These are phyloP conservation scores for Silybum marianum DNA, from an alignment of 129 eudicot genomes.

Conservation along the genomic window DNA sequence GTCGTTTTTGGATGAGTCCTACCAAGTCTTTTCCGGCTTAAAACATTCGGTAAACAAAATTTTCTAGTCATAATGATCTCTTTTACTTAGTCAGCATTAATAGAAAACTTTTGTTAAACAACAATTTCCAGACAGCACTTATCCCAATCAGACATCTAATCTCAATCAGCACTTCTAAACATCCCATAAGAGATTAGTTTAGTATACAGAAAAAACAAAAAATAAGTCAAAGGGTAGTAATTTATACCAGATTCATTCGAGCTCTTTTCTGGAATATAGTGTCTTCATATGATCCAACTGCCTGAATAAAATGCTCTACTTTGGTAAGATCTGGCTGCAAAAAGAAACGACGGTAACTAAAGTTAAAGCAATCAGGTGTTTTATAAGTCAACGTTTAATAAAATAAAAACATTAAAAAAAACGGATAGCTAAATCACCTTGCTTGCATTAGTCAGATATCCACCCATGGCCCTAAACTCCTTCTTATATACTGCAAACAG, in stretches of 20 bases:
- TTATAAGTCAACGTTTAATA: not conserved
- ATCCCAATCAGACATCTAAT: not conserved
- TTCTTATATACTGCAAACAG: constrained; percentile 90
- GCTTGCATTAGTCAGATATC: constrained; percentile 88
- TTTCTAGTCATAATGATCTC: not conserved
- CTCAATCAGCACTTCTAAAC: not conserved
- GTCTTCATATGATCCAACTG: constrained; percentile 88
- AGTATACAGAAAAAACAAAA: not conserved
- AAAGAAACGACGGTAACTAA: constrained; percentile 18
- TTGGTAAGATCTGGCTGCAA: constrained; percentile 72
- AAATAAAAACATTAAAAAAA: not conserved
- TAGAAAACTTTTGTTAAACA: not conserved
- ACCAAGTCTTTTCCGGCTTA: not conserved
- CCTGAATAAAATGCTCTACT: constrained; percentile 94
- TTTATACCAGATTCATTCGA: constrained; percentile 61
- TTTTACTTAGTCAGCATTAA: not conserved
- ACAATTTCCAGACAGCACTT: not conserved
- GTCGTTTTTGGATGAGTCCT: not conserved
- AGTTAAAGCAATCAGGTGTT: constrained; percentile 13
- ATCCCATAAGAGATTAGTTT: not conserved
- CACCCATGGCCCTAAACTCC: constrained; percentile 77
- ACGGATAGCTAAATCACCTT: constrained; percentile 50
- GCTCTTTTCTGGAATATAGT: constrained; percentile 86
- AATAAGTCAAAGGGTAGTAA: not conserved
- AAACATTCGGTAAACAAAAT: not conserved